Percentiles rank a stretch among this genome's conserved stretches.
Evolutionary conservation across 169 alveolate genomes (phyloP).

Genomic region (Theileria sp.): DNA sequence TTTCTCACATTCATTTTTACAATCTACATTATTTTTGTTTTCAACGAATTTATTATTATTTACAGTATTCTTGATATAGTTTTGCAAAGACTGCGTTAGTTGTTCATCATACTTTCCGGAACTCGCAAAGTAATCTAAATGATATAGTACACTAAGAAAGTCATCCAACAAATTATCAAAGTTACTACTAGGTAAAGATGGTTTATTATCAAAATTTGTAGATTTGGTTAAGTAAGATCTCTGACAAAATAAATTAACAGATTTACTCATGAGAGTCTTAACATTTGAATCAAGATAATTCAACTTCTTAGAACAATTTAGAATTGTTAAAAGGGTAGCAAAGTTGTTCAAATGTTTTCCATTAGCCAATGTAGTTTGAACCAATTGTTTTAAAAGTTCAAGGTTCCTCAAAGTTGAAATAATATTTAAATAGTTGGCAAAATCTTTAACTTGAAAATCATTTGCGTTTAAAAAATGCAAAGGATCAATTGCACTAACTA

Average conservation of each 20-base stretch:
- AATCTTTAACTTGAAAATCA: too few species aligned
- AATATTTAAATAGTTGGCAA: background rate
- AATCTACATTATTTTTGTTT: too few species aligned
- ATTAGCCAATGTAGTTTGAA: background rate
- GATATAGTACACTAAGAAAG: constrained; percentile 5
- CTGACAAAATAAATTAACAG: background rate
- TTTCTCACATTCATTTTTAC: background rate
- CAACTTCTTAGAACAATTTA: background rate
- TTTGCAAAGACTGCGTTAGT: background rate
- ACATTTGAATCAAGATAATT: background rate
- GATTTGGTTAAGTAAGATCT: background rate
- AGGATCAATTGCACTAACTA: background rate
- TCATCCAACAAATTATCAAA: background rate
- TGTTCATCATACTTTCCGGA: background rate
- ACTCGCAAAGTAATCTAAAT: background rate
- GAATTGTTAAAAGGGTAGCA: background rate
- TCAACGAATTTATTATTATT: background rate
- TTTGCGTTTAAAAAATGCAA: background rate
- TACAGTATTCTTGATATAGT: background rate
- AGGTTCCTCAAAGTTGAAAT: background rate
- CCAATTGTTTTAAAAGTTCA: background rate
- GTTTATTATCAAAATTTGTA: background rate
- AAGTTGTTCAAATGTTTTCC: background rate
- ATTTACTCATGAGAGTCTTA: background rate
- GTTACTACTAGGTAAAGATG: background rate